Percentiles rank a stretch among this genome's conserved stretches.
Evolutionary conservation across 495 filamentous ascomycete species (phyloP).

Genomic region (Aspergillus leporis): DNA sequence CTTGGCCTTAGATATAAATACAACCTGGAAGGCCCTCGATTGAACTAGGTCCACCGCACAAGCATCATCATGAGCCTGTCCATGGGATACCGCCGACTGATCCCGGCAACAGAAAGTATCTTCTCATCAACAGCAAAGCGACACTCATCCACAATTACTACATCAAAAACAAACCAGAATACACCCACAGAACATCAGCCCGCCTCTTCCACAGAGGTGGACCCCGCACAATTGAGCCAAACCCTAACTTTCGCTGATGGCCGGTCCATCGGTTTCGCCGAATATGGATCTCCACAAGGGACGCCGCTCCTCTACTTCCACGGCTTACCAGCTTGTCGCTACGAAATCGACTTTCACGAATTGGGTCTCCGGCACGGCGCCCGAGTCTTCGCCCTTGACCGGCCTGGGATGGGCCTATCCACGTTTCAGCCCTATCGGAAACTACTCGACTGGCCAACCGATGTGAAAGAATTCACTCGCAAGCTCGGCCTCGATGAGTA

Average conservation of each 20-base stretch:
- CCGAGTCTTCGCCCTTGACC: constrained; percentile 39
- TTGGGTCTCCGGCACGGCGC: constrained; percentile 25
- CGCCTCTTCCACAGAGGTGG: background rate
- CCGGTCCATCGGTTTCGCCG: constrained; percentile 40
- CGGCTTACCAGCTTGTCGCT: constrained; percentile 43
- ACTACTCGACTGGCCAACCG: constrained; percentile 42
- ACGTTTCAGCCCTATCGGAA: constrained; percentile 34
- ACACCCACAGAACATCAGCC: background rate
- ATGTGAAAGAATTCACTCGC: constrained; percentile 37
- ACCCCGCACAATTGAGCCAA: constrained; percentile 13
- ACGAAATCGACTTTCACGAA: constrained; percentile 25
- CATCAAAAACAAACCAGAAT: background rate
- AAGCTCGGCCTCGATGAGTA: constrained; percentile 37
- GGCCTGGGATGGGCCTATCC: constrained; percentile 47
- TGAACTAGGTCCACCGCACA: background rate
- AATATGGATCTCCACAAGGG: constrained; percentile 38
- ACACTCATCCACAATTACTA: background rate
- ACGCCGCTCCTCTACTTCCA: constrained; percentile 44
- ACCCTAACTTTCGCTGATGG: constrained; percentile 39
- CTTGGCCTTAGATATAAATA: background rate
- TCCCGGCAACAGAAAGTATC: background rate
- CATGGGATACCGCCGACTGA: background rate
- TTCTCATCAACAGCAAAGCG: background rate
- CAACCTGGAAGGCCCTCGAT: background rate
- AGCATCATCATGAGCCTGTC: background rate